These are phyloP conservation scores for Penicillium subrubescens DNA, from an alignment of 495 filamentous ascomycete species.

Conservation along the genomic window DNA sequence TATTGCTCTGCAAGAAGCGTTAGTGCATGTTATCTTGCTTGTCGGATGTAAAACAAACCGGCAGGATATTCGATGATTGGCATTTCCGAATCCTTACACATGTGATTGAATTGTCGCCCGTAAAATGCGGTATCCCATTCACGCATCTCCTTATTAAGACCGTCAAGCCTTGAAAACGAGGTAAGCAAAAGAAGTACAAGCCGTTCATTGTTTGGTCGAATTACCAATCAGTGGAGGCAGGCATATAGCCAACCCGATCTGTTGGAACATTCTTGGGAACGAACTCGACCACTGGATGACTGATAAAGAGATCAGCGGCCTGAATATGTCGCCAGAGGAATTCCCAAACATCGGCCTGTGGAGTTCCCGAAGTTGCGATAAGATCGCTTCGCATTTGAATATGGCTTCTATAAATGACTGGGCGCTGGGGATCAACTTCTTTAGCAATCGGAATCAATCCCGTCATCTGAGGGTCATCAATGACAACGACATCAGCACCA, in stretches of 20 bases:
- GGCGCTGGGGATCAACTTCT: slow-evolving; percentile 39
- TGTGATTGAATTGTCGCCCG: slow-evolving; percentile 59
- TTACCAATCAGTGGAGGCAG: slow-evolving; percentile 43
- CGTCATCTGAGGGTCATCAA: not conserved
- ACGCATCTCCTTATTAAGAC: slow-evolving; percentile 66
- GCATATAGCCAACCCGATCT: slow-evolving; percentile 70
- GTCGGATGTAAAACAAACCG: slow-evolving; percentile 6
- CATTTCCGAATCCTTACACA: slow-evolving; percentile 49
- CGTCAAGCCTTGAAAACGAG: slow-evolving; percentile 58
- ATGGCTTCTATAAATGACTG: slow-evolving; percentile 74
- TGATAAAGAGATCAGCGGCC: slow-evolving; percentile 74
- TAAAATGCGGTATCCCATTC: slow-evolving; percentile 68
- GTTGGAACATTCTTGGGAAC: slow-evolving; percentile 66
- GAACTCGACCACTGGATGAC: slow-evolving; percentile 74
- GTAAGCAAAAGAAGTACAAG: not conserved
- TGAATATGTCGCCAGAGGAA: slow-evolving; percentile 73
- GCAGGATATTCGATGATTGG: slow-evolving; percentile 59
- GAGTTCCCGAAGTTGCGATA: slow-evolving; percentile 56
- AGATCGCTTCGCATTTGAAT: slow-evolving; percentile 80
- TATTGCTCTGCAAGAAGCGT: not conserved
- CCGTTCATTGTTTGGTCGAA: not conserved
- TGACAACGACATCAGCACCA: not conserved
- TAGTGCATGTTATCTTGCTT: not conserved
- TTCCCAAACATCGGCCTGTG: slow-evolving; percentile 74
- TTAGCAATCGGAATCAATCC: not conserved